Evolutionary conservation across 768 basidiomycete genomes (phyloP), one percentile per base, ranked within the genome.

Genomic region (Pulveroboletus ravenelii): DNA sequence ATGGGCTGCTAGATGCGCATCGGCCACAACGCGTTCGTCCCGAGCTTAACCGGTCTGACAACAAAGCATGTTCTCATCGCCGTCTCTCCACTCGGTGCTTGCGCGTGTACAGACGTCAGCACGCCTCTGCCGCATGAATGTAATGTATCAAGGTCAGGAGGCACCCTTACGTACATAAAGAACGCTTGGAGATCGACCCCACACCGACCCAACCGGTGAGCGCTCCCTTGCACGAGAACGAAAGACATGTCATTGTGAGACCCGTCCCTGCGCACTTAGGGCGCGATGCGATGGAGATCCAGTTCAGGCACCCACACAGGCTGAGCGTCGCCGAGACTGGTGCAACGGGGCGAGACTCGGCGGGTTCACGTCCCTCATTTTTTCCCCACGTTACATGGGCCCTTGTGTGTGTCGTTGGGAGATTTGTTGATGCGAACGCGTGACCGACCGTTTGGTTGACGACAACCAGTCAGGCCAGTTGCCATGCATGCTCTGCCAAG

Each of bases 381-480:
- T 61, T 50, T 58, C 59, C 54, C 51, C 62, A 58, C 53, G 62
- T 52, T 47, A 6, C 47, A 53, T 34, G 45, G 47, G 5, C 47
- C 53, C 55, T 54, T n/a, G n/a, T n/a, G n/a, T 40, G 30, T 17
- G n/a, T 30, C 20, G 18, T 14, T 35, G 29, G 36, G 18, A 31
- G 50, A 47, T 39, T 14, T 14, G 18, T 53, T 47, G 45, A 51
- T 36, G 44, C 14, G 32, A 31, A 44, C n/a, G 18, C 27, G 42
- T 20, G 18, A 14, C 31, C 29, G 14, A 12, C 29, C 31, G 34
- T 41, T 37, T 31, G 27, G 41, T 40, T 48, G 45, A 48, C 50
- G 48, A 53, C 52, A 15, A 37, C 29, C 38, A 20, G 37, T 18
- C 42, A 32, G 15, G 25, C 12, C 48, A 42, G 18, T 17, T 30